phyloP scores from a whole-genome alignment of 1,284 basidiomycete genomes.

The Leccinum glutinopallens region DNA sequence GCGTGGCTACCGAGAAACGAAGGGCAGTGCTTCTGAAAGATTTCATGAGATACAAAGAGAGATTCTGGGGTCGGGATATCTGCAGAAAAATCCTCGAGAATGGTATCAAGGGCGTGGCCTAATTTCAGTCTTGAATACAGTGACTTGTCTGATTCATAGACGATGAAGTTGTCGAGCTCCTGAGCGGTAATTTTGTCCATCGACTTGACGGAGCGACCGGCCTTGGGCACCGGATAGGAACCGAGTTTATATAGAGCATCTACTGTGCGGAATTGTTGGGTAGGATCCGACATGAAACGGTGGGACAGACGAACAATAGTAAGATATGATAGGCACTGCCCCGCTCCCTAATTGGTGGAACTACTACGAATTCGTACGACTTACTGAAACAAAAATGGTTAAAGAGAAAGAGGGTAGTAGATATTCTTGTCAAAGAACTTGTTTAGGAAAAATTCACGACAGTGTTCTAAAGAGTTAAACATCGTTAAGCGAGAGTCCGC shows the following conservation, averaged over 20 bases:
- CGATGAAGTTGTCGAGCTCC: not conserved
- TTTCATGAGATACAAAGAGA: not conserved
- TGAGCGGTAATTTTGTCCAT: not conserved
- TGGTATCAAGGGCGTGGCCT: not conserved
- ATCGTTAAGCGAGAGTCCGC: not conserved
- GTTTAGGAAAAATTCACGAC: not conserved
- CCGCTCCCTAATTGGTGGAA: not conserved
- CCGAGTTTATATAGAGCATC: slow-evolving; percentile 1
- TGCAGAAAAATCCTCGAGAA: not conserved
- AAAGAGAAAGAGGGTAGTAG: not conserved
- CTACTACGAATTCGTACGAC: not conserved
- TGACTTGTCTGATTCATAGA: not conserved
- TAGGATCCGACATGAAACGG: not conserved
- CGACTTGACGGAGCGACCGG: not conserved
- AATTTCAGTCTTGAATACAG: not conserved
- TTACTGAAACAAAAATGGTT: not conserved
- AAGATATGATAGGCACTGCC: not conserved
- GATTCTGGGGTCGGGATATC: not conserved
- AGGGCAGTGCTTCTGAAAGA: not conserved
- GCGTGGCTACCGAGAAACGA: not conserved
- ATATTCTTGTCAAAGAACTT: not conserved
- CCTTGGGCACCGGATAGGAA: not conserved
- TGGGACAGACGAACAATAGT: not conserved
- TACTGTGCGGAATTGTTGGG: not conserved
- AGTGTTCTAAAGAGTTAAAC: not conserved